Evolutionary conservation across 768 basidiomycete species (phyloP).

Genomic region (Phanerodontia chrysosporium): DNA sequence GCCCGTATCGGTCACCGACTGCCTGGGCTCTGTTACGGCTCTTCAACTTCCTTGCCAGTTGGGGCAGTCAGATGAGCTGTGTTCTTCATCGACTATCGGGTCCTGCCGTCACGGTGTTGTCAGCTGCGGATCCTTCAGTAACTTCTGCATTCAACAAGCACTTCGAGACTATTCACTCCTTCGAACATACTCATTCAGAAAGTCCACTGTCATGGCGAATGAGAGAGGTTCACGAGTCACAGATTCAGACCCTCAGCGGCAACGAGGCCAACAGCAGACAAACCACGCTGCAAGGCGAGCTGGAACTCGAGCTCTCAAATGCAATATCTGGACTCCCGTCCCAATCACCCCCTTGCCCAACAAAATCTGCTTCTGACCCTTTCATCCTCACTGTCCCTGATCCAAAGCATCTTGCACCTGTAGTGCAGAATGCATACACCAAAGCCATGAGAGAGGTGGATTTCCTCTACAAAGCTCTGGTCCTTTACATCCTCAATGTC

Average conservation of each 20-base stretch:
- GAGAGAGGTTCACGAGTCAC: neutral
- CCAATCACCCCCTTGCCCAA: too few relatives aligned
- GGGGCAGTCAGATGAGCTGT: neutral
- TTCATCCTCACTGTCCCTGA: too few relatives aligned
- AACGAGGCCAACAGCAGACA: neutral
- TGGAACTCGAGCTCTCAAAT: neutral
- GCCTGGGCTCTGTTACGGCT: too few relatives aligned
- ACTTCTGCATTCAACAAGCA: neutral
- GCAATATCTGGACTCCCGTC: neutral
- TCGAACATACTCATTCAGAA: neutral
- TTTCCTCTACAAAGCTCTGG: neutral
- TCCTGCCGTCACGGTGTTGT: too few relatives aligned
- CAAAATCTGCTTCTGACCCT: too few relatives aligned
- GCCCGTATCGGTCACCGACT: slow-evolving; percentile 4
- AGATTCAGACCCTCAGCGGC: neutral
- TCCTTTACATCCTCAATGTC: neutral
- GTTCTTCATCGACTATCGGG: neutral
- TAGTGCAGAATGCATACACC: neutral
- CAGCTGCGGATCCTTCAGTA: neutral
- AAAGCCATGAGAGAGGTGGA: neutral
- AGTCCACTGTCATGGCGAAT: neutral
- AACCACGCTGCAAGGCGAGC: neutral
- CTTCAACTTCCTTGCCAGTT: neutral
- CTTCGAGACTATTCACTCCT: neutral
- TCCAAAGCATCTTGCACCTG: neutral